Evolutionary conservation across 2,329 filamentous ascomycete species (phyloP).

Genomic region (Paecilomyces variotii): DNA sequence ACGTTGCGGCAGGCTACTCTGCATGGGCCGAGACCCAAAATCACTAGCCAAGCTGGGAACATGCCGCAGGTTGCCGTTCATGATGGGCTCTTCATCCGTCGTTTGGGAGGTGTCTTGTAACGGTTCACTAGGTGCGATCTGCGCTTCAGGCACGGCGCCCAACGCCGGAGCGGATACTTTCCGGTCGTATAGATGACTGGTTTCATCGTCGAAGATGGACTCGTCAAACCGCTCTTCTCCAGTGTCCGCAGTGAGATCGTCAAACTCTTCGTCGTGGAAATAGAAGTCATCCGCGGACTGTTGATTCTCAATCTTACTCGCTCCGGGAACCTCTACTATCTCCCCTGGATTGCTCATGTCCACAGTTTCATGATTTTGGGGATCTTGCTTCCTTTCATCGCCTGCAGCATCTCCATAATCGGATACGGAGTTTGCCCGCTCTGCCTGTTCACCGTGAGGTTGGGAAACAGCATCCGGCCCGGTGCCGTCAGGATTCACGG

Average conservation of each 20-base stretch:
- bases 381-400: not conserved
- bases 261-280: constrained; percentile 41
- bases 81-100: constrained; percentile 1
- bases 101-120: constrained; percentile 9
- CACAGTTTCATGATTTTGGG: not conserved
- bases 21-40: constrained; percentile 12
- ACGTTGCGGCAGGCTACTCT: constrained; percentile 18
- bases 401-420: not conserved
- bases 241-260: constrained; percentile 26
- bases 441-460: not conserved
- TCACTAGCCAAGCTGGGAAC: constrained; percentile 29
- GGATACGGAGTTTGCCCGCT: not conserved
- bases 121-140: constrained; percentile 1
- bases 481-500: constrained; percentile 17
- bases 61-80: constrained; percentile 20
- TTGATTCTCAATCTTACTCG: constrained; percentile 1
- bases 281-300: constrained; percentile 33
- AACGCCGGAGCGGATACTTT: constrained; percentile 15
- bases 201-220: constrained; percentile 42
- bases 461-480: constrained; percentile 3
- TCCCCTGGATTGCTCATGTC: not conserved
- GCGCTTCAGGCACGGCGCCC: constrained; percentile 2
- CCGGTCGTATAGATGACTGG: constrained; percentile 34
- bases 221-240: constrained; percentile 36
- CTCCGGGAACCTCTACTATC: not conserved